These are phyloP conservation scores for Skeletonema grethae DNA, from an alignment of 108 stramenopile genomes.

Conservation along the genomic window DNA sequence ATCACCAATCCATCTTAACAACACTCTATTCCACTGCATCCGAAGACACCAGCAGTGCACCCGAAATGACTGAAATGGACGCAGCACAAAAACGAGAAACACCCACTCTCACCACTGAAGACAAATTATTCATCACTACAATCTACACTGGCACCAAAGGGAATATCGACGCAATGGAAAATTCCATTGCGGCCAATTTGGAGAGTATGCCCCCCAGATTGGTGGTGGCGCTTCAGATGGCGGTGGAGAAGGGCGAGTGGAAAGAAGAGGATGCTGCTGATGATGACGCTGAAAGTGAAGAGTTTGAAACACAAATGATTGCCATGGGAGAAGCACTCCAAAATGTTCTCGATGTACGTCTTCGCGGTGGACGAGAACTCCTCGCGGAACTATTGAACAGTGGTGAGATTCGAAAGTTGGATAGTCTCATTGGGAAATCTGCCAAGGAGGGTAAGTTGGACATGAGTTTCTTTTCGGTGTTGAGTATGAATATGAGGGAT, in stretches of 20 bases:
- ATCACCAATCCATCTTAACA: neutral
- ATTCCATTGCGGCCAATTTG: constrained; percentile 32
- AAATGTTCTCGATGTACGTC: constrained; percentile 55
- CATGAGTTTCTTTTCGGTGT: constrained; percentile 81
- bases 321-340: constrained; percentile 55
- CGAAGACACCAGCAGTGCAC: neutral
- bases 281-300: constrained; percentile 13
- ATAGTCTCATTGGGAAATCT: constrained; percentile 78
- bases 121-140: constrained; percentile 25
- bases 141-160: constrained; percentile 17
- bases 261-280: constrained; percentile 19
- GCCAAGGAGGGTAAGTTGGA: constrained; percentile 74
- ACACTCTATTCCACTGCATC: neutral
- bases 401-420: constrained; percentile 85
- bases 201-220: constrained; percentile 39
- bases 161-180: constrained; percentile 31
- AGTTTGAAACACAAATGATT: constrained; percentile 46
- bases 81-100: constrained; percentile 29
- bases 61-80: constrained; percentile 12
- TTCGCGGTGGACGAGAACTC: constrained; percentile 58
- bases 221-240: constrained; percentile 47
- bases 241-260: constrained; percentile 37
- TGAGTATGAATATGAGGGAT: constrained; percentile 80
- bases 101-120: constrained; percentile 33
- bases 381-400: constrained; percentile 62